Evolutionary conservation across 805 yeast species (phyloP).

Genomic region (Monosporozyma unispora): DNA sequence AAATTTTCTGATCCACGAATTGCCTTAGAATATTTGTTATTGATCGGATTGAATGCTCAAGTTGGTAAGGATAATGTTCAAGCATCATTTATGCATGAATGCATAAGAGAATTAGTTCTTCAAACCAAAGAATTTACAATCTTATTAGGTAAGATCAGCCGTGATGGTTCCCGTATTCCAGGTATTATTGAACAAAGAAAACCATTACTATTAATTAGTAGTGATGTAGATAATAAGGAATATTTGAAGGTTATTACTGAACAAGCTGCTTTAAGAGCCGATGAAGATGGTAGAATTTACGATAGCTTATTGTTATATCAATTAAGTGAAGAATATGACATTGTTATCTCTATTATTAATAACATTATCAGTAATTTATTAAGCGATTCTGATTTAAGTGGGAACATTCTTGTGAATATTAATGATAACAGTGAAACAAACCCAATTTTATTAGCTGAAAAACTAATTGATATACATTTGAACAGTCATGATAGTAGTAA

Average conservation of each 20-base stretch:
- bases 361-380: conserved; percentile 70
- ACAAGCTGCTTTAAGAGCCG: conserved; percentile 77
- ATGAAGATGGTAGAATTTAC: conserved; percentile 79
- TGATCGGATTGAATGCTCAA: conserved; percentile 48
- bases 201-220: conserved; percentile 47
- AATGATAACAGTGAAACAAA: conserved; percentile 37
- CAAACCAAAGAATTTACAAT: conserved; percentile 78
- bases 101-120: conserved; percentile 73
- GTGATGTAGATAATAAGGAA: conserved; percentile 44
- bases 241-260: conserved; percentile 68
- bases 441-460: conserved; percentile 32
- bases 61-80: conserved; percentile 36
- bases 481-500: conserved; percentile 31
- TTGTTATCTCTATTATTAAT: conserved; percentile 68
- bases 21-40: conserved; percentile 80
- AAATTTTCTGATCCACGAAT: conserved; percentile 79
- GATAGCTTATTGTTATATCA: conserved; percentile 84
- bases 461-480: conserved; percentile 31
- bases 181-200: conserved; percentile 80
- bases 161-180: conserved; percentile 66
- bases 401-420: conserved; percentile 34
- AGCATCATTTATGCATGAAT: conserved; percentile 57
- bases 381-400: conserved; percentile 59
- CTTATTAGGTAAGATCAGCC: conserved; percentile 74
- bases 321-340: conserved; percentile 77